phyloP scores from a whole-genome alignment of 345 rosid genomes.

The Gossypium mustelinum region DNA sequence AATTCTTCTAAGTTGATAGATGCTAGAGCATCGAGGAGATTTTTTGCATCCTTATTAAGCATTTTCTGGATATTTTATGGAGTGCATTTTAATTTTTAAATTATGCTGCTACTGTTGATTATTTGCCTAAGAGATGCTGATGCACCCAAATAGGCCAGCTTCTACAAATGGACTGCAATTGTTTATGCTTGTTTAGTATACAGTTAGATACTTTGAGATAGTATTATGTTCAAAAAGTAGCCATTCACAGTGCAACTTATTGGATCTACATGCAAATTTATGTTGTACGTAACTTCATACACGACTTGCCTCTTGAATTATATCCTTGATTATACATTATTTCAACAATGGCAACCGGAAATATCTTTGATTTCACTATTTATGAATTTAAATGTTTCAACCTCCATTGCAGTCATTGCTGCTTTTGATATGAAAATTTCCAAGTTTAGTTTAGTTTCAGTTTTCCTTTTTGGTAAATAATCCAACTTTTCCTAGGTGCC shows the following conservation, averaged over 20 bases:
- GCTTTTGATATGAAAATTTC: conserved; percentile 6
- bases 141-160: not conserved
- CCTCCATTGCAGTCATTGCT: not conserved
- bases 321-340: not conserved
- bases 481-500: not conserved
- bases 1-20: not conserved
- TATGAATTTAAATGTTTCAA: conserved; percentile 2
- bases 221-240: not conserved
- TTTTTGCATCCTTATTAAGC: not conserved
- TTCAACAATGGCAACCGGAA: not conserved
- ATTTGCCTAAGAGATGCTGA: not conserved
- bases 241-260: not conserved
- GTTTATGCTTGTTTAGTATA: not conserved
- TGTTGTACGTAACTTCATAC: not conserved
- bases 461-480: not conserved
- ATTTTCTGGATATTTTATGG: not conserved
- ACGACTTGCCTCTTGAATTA: not conserved
- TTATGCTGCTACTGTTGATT: not conserved
- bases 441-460: not conserved
- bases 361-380: not conserved
- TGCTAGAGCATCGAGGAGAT: not conserved
- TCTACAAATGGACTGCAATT: not conserved
- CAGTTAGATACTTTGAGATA: not conserved
- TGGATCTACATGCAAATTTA: not conserved
- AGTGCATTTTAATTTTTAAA: not conserved